Base-by-base conservation (phyloP, 2,329 filamentous ascomycete genomes). In the Hypoxylon sp. region DNA sequence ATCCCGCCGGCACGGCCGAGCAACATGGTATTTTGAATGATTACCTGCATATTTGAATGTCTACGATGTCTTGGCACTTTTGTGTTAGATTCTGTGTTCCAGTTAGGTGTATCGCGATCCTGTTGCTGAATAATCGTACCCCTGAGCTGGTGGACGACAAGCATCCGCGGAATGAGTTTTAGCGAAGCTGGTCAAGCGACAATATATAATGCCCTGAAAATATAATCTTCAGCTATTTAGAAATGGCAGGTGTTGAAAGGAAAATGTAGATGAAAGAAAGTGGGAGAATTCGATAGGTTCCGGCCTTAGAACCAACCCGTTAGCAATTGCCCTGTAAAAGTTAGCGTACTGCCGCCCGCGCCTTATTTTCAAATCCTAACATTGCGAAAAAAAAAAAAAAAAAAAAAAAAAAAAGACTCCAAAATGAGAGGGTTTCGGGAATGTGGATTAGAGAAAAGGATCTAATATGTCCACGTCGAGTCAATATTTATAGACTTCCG, bases 1-100 rank as follows among this genome's bases (percentile, higher is more conserved):
- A 78, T 77, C 77, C 77, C 75, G 74, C 76, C 77, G 77, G 76
- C 75, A 69, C 60, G 70, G 72, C 76, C 77, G 76, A 76, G 76
- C 73, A 69, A 68, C 77, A 75, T 72, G 67, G 63, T 68, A 72
- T 46, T 72, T 61, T 49, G 44, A 60, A 62, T 67, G 46, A 69
- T 33, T 58, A 68, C 44, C 51, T 51, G 55, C n/a, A 37, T 62
- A 14, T n/a, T n/a, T 11, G 35, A 57, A 37, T 44, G 37, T 2
- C 3, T 17, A 10, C 2, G 40, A n/a, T 57, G 10, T n/a, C 44
- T 44, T 40, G 8, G 14, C 4, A 2, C 17, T 44, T 42, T 27
- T 27, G 25, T 27, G 3, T 27, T 27, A 3, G 25, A 17, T 17
- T n/a, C 2, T 11, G 40, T 44, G 40, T 44, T 6, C 13, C 14